phyloP scores from a whole-genome alignment of 2,329 filamentous ascomycete genomes.

The Cercospora sesami region DNA sequence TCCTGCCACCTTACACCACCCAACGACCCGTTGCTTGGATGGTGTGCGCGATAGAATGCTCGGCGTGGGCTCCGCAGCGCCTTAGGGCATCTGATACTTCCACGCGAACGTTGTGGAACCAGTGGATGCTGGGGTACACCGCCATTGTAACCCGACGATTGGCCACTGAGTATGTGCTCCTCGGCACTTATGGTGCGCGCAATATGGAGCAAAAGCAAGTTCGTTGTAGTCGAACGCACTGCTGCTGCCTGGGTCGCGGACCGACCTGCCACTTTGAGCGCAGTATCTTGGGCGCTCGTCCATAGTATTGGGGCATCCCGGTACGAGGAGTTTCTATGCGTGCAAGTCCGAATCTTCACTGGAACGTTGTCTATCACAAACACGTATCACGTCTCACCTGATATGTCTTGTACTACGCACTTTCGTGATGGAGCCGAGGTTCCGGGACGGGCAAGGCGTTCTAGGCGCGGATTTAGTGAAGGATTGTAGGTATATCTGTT shows the following conservation, averaged over 20 bases:
- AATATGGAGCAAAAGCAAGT: neutral
- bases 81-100: constrained; percentile 9
- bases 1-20: constrained; percentile 9
- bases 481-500: neutral
- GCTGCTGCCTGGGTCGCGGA: neutral
- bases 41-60: constrained; percentile 10
- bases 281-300: neutral
- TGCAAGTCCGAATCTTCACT: neutral
- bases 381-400: neutral
- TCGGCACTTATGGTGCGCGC: neutral
- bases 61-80: constrained; percentile 6
- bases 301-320: neutral
- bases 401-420: neutral
- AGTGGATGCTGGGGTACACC: constrained; percentile 14
- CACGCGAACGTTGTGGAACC: constrained; percentile 21
- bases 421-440: neutral
- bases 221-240: neutral
- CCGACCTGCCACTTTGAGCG: neutral
- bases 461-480: neutral
- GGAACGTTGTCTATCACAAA: neutral
- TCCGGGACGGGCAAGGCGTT: neutral
- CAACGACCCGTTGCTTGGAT: neutral
- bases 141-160: constrained; percentile 5
- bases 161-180: neutral
- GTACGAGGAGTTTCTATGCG: neutral